Evolutionary conservation across 768 basidiomycete species (phyloP), one percentile per base, ranked within the genome.

Genomic region (Tulasnella sp.): DNA sequence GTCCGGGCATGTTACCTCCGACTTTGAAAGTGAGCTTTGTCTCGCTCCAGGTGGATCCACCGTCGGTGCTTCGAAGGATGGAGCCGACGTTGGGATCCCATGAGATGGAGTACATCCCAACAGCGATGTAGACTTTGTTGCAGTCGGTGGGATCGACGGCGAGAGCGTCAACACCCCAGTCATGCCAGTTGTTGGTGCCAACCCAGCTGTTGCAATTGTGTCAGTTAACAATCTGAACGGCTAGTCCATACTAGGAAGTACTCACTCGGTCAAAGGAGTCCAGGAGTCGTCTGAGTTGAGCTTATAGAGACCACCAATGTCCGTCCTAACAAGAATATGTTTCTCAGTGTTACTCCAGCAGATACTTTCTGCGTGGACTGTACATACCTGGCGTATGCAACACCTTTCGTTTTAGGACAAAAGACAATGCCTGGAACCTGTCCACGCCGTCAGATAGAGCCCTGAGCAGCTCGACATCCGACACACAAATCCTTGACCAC

Each of bases 1-100:
- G 86, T 66, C 87, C 88, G 36, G 87, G 88, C 87, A 87, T 88
- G 77, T 88, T 88, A 6, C 87, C 87, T 37, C 88, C 87, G 37
- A 88, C 84, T 74, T 89, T 89, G 83, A 89, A 89, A 0, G 88
- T 84, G 0, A 90, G 79, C 22, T 42, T 62, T 6, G 78, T 75
- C 5, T 86, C 84, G 1, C 82, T 85, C 77, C 84, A 90, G 0
- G 86, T 86, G n/a, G 81, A 76, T 9, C 88, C 88, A 71, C 83
- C 81, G 76, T 90, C 84, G 5, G 81, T 83, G 26, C 88, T 89
- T 41, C 85, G 84, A 12, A 89, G 79, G 40, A 90, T 88, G 67
- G 84, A 83, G 5, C 87, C 88, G 71, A 87, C 86, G 75, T 84
- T 87, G 4, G 87, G 86, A 75, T 87, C 86, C 83, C 83, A 71